These are phyloP conservation scores for Lasiosphaeris hirsuta DNA, from an alignment of 495 filamentous ascomycete genomes.

Conservation along the genomic window DNA sequence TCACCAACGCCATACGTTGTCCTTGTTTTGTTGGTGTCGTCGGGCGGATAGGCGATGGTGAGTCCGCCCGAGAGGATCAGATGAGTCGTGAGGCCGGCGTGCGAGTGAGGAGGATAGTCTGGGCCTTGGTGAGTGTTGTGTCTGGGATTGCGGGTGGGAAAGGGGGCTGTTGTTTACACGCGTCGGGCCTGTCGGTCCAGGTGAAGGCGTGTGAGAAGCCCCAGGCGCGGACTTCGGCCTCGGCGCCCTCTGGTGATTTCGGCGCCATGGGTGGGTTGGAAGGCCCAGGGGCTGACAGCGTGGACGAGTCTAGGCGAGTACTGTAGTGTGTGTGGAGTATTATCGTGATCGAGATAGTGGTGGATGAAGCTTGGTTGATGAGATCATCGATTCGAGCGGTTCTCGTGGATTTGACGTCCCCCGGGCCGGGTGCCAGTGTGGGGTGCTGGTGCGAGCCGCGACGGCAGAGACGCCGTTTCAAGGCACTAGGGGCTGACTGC, in stretches of 20 bases:
- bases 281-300: too few species aligned
- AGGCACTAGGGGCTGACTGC: too few species aligned
- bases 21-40: slow-evolving; percentile 52
- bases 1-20: slow-evolving; percentile 65
- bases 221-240: slow-evolving; percentile 68
- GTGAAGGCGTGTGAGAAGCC: slow-evolving; percentile 75
- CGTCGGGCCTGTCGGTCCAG: slow-evolving; percentile 74
- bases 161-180: slow-evolving; percentile 17
- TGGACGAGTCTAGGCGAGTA: not conserved
- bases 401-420: too few species aligned
- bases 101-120: slow-evolving; percentile 73
- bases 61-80: slow-evolving; percentile 67
- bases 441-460: too few species aligned
- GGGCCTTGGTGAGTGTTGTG: slow-evolving; percentile 16
- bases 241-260: slow-evolving; percentile 27
- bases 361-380: too few species aligned
- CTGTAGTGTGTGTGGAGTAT: too few species aligned
- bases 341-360: too few species aligned
- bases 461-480: too few species aligned
- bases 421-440: too few species aligned
- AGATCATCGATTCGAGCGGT: too few species aligned
- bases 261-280: not conserved
- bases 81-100: slow-evolving; percentile 68
- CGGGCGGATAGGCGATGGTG: slow-evolving; percentile 71
- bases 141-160: not conserved